phyloP scores from a whole-genome alignment of 768 basidiomycete species.

The Bullera alba region DNA sequence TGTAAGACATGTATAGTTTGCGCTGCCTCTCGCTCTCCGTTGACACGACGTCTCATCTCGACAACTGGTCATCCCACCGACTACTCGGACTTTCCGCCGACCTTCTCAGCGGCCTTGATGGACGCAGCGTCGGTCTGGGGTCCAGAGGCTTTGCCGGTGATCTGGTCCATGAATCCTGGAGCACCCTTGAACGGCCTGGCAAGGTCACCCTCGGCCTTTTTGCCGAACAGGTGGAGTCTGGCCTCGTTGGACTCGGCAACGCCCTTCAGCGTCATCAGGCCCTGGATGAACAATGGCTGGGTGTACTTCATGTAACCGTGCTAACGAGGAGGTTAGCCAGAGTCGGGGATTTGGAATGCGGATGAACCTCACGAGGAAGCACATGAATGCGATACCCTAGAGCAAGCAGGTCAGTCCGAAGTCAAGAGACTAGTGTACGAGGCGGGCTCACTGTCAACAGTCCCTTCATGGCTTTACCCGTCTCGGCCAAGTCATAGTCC shows the following conservation, averaged over 20 bases:
- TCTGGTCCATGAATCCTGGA: slow-evolving; percentile 53
- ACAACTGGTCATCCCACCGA: too few relatives aligned
- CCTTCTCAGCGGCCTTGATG: slow-evolving; percentile 79
- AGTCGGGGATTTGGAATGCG: background rate
- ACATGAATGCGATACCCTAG: slow-evolving; percentile 76
- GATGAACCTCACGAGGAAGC: slow-evolving; percentile 56
- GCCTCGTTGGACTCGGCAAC: slow-evolving; percentile 59
- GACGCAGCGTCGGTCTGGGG: slow-evolving; percentile 78
- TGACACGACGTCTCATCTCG: too few relatives aligned
- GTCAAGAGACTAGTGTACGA: slow-evolving; percentile 4
- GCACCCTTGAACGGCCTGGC: slow-evolving; percentile 78
- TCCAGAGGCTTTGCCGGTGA: slow-evolving; percentile 54
- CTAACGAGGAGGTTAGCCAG: slow-evolving; percentile 16
- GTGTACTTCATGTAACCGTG: slow-evolving; percentile 93
- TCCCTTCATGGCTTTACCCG: slow-evolving; percentile 57
- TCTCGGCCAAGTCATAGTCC: slow-evolving; percentile 88
- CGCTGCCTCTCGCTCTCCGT: too few relatives aligned
- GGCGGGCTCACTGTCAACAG: slow-evolving; percentile 42
- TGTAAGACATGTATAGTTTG: too few relatives aligned
- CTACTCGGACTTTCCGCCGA: slow-evolving; percentile 47
- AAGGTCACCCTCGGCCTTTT: slow-evolving; percentile 74
- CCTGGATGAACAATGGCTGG: slow-evolving; percentile 91
- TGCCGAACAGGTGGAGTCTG: slow-evolving; percentile 71
- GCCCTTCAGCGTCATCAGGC: slow-evolving; percentile 87
- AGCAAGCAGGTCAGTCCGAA: slow-evolving; percentile 47